A percentile compares a stretch with the other conserved stretches of the same genome.
Evolutionary conservation across 1,284 basidiomycete species (phyloP).

Genomic region (Macrocystidia cucumis): DNA sequence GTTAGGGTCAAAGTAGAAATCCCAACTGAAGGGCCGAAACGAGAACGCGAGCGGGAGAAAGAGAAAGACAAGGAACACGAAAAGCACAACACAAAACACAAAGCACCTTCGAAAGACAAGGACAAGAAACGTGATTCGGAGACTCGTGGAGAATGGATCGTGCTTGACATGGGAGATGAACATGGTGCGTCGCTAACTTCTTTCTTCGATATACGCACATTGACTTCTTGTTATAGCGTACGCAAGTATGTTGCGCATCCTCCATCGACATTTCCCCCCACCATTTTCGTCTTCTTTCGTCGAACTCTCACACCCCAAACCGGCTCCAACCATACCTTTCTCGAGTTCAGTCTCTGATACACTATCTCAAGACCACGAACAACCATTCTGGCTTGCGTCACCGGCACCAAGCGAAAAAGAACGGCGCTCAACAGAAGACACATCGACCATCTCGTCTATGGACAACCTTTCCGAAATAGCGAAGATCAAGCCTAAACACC

Average conservation of each 20-base stretch:
- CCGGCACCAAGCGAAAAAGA: conserved; percentile 5
- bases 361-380: neutral
- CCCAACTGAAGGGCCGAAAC: too few species aligned
- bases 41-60: conserved; percentile 2
- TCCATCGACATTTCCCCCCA: conserved; percentile 44
- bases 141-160: conserved; percentile 41
- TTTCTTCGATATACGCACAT: neutral
- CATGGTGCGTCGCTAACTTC: conserved; percentile 28
- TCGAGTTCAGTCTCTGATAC: conserved; percentile 13
- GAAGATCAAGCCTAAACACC: too few species aligned
- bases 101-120: too few species aligned
- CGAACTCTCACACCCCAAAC: conserved; percentile 15
- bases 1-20: conserved; percentile 3
- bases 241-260: conserved; percentile 46
- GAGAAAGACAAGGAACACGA: conserved; percentile 10
- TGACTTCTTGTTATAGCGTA: conserved; percentile 29
- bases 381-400: conserved; percentile 6
- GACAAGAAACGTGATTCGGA: conserved; percentile 8
- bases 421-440: neutral
- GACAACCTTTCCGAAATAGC: too few species aligned
- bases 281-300: conserved; percentile 40
- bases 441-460: too few species aligned
- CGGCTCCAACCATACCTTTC: conserved; percentile 16
- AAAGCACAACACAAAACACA: too few species aligned
- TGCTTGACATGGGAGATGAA: conserved; percentile 50